These are phyloP conservation scores for Allomyces macrogynus DNA, from an alignment of 192 early-diverging fungal genomes.

Conservation along the genomic window DNA sequence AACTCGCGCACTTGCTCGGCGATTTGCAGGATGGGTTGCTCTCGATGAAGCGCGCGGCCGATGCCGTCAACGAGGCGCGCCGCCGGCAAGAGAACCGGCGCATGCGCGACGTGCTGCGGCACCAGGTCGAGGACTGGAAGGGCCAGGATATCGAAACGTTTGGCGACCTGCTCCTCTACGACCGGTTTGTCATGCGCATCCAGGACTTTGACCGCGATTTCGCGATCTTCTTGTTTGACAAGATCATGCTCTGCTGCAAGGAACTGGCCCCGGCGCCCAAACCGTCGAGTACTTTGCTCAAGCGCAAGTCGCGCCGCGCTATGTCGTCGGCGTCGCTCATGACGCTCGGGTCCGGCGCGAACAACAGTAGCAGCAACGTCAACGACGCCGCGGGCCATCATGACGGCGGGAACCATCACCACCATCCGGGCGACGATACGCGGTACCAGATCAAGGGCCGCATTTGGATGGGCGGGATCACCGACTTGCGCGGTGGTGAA, in stretches of 20 bases:
- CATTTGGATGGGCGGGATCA: slow-evolving; percentile 67
- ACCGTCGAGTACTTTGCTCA: not conserved
- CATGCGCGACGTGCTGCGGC: slow-evolving; percentile 56
- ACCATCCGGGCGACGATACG: not conserved
- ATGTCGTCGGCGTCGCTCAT: not conserved
- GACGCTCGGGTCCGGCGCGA: not conserved
- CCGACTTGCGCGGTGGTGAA: slow-evolving; percentile 2
- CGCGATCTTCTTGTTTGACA: slow-evolving; percentile 81
- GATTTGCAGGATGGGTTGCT: slow-evolving; percentile 53
- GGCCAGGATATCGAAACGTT: slow-evolving; percentile 51
- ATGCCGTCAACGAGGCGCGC: slow-evolving; percentile 76
- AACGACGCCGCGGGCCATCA: not conserved
- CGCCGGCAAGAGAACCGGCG: slow-evolving; percentile 71
- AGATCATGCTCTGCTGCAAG: slow-evolving; percentile 84
- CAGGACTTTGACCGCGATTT: slow-evolving; percentile 61
- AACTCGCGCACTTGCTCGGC: slow-evolving; percentile 23
- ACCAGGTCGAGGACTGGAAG: slow-evolving; percentile 83
- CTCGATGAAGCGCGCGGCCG: slow-evolving; percentile 65
- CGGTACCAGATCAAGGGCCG: slow-evolving; percentile 53
- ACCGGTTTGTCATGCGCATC: slow-evolving; percentile 65
- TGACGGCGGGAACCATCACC: not conserved
- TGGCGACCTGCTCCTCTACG: slow-evolving; percentile 64
- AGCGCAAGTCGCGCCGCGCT: not conserved
- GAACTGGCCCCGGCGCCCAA: slow-evolving; percentile 29
- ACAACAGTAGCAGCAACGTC: no score